Evolutionary conservation across 805 yeast species (phyloP).

Genomic region (Suhomyces vadensis): DNA sequence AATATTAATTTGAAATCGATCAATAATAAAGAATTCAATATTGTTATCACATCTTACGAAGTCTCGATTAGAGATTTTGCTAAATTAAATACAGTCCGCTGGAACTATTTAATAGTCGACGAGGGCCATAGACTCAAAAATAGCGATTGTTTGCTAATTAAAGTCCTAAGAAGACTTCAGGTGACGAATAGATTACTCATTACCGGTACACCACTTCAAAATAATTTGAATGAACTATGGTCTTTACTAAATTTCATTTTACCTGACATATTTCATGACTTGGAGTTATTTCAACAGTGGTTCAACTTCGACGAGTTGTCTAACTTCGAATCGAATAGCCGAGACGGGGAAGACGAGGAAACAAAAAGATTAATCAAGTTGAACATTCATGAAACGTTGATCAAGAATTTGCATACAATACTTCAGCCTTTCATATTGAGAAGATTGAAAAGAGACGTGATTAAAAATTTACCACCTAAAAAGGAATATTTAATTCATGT

Average conservation of each 20-base stretch:
- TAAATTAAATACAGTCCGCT: constrained; percentile 51
- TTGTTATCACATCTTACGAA: constrained; percentile 83
- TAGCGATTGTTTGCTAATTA: constrained; percentile 72
- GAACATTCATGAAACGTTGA: constrained; percentile 52
- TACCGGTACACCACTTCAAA: constrained; percentile 97
- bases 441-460: constrained; percentile 74
- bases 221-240: constrained; percentile 89
- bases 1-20: constrained; percentile 33
- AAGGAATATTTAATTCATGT: constrained; percentile 84
- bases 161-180: constrained; percentile 64
- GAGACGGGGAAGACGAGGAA: constrained; percentile 36
- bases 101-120: constrained; percentile 90
- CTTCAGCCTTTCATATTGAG: constrained; percentile 85
- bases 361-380: constrained; percentile 55
- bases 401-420: constrained; percentile 80
- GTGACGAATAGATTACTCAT: constrained; percentile 73
- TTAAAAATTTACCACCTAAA: constrained; percentile 74
- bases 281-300: constrained; percentile 90
- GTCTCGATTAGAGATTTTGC: constrained; percentile 68
- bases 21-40: constrained; percentile 31
- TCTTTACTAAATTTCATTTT: constrained; percentile 84
- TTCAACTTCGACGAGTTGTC: constrained; percentile 75
- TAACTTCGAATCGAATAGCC: constrained; percentile 23
- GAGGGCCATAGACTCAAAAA: constrained; percentile 95
- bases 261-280: constrained; percentile 91